phyloP scores from a whole-genome alignment of 2,329 filamentous ascomycete species.

The Colletotrichum theobromicola region DNA sequence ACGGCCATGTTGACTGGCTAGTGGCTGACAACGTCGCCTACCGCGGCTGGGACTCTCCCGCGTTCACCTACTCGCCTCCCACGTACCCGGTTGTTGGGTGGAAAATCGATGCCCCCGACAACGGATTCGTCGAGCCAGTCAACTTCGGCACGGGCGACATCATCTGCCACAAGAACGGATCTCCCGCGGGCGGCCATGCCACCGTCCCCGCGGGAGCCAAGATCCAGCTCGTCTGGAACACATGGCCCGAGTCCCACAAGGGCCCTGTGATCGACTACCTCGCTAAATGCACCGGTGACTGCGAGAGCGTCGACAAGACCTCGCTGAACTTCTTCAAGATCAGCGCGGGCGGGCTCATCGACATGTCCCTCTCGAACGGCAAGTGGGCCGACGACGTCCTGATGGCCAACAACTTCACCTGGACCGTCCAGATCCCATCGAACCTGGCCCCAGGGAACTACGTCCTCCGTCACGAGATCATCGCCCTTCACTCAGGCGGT shows the following conservation, averaged over 20 bases:
- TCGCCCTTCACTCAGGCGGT: slow-evolving; percentile 57
- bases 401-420: slow-evolving; percentile 51
- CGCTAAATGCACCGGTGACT: slow-evolving; percentile 58
- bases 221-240: slow-evolving; percentile 66
- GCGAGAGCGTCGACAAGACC: slow-evolving; percentile 54
- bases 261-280: slow-evolving; percentile 67
- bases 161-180: slow-evolving; percentile 46
- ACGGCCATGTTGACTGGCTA: slow-evolving; percentile 37
- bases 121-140: slow-evolving; percentile 51
- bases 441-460: slow-evolving; percentile 57
- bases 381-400: slow-evolving; percentile 63
- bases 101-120: slow-evolving; percentile 39
- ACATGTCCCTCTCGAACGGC: slow-evolving; percentile 45
- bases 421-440: slow-evolving; percentile 52
- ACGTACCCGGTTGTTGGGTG: slow-evolving; percentile 32
- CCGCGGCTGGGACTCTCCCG: slow-evolving; percentile 48
- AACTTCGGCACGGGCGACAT: slow-evolving; percentile 45
- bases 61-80: slow-evolving; percentile 23
- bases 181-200: slow-evolving; percentile 42
- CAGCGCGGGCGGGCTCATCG: slow-evolving; percentile 54
- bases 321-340: slow-evolving; percentile 66
- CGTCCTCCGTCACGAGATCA: slow-evolving; percentile 60
- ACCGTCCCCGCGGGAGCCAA: slow-evolving; percentile 61
- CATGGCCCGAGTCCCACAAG: slow-evolving; percentile 69
- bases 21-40: slow-evolving; percentile 35